Conservation (phyloP, 139 green algal genomes). For the Pseudopediastrum boryanum region DNA sequence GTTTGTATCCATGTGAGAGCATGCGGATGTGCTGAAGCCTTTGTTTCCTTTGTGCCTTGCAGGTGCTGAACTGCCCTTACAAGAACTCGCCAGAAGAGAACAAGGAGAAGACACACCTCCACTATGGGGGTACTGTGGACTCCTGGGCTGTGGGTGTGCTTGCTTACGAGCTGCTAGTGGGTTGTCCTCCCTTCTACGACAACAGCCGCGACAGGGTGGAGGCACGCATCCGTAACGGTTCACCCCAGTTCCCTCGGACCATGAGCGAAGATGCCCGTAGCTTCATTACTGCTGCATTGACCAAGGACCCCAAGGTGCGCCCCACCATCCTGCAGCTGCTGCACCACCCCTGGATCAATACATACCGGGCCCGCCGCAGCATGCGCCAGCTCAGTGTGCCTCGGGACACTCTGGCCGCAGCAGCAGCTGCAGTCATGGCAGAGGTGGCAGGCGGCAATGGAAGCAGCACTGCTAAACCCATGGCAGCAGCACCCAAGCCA, state of each 20-base stretch:
- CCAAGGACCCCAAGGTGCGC: slow-evolving; percentile 52
- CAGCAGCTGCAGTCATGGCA: neutral
- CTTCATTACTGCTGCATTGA: slow-evolving; percentile 51
- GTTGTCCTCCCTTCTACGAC: slow-evolving; percentile 37
- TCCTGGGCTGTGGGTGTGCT: slow-evolving; percentile 54
- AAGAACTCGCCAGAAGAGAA: slow-evolving; percentile 69
- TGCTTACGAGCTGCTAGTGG: slow-evolving; percentile 45
- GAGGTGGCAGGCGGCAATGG: too few species aligned
- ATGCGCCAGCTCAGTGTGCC: slow-evolving; percentile 29
- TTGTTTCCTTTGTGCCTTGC: neutral
- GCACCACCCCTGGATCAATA: slow-evolving; percentile 59
- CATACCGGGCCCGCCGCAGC: slow-evolving; percentile 46
- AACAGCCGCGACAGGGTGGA: slow-evolving; percentile 10
- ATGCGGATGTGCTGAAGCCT: neutral
- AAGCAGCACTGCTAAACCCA: too few species aligned
- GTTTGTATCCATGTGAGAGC: too few species aligned
- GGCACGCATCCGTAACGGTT: slow-evolving; percentile 13
- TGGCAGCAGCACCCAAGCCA: too few species aligned
- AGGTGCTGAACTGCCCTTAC: slow-evolving; percentile 64
- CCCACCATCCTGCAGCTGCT: slow-evolving; percentile 57
- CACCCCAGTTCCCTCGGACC: slow-evolving; percentile 39
- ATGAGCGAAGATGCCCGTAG: slow-evolving; percentile 44
- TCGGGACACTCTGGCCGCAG: neutral
- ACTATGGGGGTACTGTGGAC: slow-evolving; percentile 62
- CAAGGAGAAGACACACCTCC: slow-evolving; percentile 59